phyloP scores from a whole-genome alignment of 2,329 filamentous ascomycete genomes.

The Fusarium kyushuense region DNA sequence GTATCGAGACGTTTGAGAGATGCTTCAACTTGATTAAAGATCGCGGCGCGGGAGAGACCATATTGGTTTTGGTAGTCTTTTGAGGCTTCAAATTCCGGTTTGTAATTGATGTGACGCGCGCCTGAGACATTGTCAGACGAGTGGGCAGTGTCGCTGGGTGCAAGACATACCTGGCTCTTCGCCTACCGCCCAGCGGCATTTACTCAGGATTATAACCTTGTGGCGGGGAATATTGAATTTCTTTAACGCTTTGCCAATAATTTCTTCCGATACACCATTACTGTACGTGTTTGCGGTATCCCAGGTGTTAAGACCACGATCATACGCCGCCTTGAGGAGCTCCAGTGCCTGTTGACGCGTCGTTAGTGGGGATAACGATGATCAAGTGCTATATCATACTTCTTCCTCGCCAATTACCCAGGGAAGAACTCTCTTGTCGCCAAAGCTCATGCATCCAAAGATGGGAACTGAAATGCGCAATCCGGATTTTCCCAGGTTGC shows the following conservation, averaged over 20 bases:
- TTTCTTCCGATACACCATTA: slow-evolving; percentile 29
- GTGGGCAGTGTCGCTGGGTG: rapidly evolving
- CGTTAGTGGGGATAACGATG: not conserved
- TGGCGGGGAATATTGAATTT: slow-evolving; percentile 33
- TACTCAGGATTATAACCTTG: slow-evolving; percentile 33
- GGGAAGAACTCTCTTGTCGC: slow-evolving; percentile 22
- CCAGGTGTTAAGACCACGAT: slow-evolving; percentile 37
- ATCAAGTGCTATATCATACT: rapidly evolving
- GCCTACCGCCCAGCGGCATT: slow-evolving; percentile 36
- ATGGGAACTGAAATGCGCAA: slow-evolving; percentile 24
- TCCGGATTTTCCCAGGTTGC: slow-evolving; percentile 23
- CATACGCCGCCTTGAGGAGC: slow-evolving; percentile 37
- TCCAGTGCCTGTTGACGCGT: not conserved
- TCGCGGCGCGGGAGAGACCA: slow-evolving; percentile 33
- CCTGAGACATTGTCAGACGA: not conserved
- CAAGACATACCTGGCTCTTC: slow-evolving; percentile 25
- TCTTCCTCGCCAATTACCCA: slow-evolving; percentile 37
- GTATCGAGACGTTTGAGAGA: slow-evolving; percentile 41
- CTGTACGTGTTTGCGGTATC: slow-evolving; percentile 37
- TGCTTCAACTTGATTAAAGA: slow-evolving; percentile 39
- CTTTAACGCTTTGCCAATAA: slow-evolving; percentile 32
- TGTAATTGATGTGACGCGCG: slow-evolving; percentile 23
- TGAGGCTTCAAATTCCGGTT: slow-evolving; percentile 22
- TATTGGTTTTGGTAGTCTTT: slow-evolving; percentile 44
- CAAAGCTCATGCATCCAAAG: slow-evolving; percentile 39